Conservation (phyloP, 352 stramenopile genomes). For the Globisporangium spinosum region DNA sequence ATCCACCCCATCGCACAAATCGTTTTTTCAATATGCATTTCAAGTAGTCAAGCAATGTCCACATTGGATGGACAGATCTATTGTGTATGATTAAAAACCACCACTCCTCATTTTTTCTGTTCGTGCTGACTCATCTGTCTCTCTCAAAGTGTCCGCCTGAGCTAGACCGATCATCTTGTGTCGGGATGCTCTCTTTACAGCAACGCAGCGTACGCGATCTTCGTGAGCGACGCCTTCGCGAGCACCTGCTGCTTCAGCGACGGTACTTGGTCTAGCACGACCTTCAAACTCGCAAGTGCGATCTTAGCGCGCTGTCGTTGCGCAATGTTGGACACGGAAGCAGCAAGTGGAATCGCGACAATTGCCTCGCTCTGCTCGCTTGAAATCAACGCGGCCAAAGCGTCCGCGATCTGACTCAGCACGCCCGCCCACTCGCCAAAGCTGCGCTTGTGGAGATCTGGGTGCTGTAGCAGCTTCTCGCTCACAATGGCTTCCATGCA, state of each 20-base stretch:
- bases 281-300: slow-evolving; percentile 20
- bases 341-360: neutral
- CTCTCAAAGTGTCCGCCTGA: slow-evolving; percentile 4
- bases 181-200: slow-evolving; percentile 20
- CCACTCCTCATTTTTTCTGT: neutral
- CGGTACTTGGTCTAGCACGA: slow-evolving; percentile 36
- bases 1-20: neutral
- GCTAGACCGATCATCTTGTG: neutral
- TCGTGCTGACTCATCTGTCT: neutral
- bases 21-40: neutral
- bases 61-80: neutral
- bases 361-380: neutral
- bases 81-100: neutral
- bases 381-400: slow-evolving; percentile 21
- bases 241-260: slow-evolving; percentile 48
- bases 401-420: slow-evolving; percentile 28
- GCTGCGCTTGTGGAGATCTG: slow-evolving; percentile 46
- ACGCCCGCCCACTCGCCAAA: slow-evolving; percentile 50
- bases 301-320: slow-evolving; percentile 7
- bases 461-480: slow-evolving; percentile 37
- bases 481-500: slow-evolving; percentile 38
- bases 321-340: slow-evolving; percentile 10
- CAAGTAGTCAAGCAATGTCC: neutral
- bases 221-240: slow-evolving; percentile 6
- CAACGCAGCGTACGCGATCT: slow-evolving; percentile 21